These are phyloP conservation scores for Aspergillus quadricinctus DNA, from an alignment of 2,329 filamentous ascomycete species.

Conservation along the genomic window DNA sequence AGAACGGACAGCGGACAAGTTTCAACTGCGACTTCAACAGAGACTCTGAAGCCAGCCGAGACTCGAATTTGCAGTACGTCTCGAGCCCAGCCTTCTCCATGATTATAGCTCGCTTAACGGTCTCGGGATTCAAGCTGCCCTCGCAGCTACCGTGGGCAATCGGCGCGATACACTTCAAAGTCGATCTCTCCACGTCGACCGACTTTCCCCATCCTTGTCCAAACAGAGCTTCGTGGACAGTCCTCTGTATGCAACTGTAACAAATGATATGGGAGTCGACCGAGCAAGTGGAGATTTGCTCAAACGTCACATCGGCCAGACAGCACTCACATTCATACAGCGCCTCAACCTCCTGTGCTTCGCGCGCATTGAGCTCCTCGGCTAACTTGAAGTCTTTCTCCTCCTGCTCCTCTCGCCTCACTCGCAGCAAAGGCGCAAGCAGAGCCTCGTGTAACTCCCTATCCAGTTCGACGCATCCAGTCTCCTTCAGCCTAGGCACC, in stretches of 20 bases:
- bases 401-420: slow-evolving; percentile 34
- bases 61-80: slow-evolving; percentile 70
- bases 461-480: slow-evolving; percentile 43
- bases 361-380: slow-evolving; percentile 39
- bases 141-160: slow-evolving; percentile 62
- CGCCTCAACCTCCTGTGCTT: slow-evolving; percentile 39
- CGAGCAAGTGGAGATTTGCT: slow-evolving; percentile 45
- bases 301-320: slow-evolving; percentile 44
- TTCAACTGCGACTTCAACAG: slow-evolving; percentile 69
- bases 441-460: slow-evolving; percentile 37
- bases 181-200: slow-evolving; percentile 67
- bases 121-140: slow-evolving; percentile 65
- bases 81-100: slow-evolving; percentile 67
- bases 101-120: slow-evolving; percentile 68
- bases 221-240: slow-evolving; percentile 82
- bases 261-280: slow-evolving; percentile 43
- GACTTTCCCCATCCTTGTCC: slow-evolving; percentile 87
- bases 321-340: slow-evolving; percentile 49
- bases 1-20: slow-evolving; percentile 83
- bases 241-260: slow-evolving; percentile 73
- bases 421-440: slow-evolving; percentile 34
- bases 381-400: slow-evolving; percentile 36
- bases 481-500: slow-evolving; percentile 36
- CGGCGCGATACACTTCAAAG: slow-evolving; percentile 78
- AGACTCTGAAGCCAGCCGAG: slow-evolving; percentile 70